Evolutionary conservation across 441 rosid species (phyloP).

Genomic region (Adansonia grandidieri): DNA sequence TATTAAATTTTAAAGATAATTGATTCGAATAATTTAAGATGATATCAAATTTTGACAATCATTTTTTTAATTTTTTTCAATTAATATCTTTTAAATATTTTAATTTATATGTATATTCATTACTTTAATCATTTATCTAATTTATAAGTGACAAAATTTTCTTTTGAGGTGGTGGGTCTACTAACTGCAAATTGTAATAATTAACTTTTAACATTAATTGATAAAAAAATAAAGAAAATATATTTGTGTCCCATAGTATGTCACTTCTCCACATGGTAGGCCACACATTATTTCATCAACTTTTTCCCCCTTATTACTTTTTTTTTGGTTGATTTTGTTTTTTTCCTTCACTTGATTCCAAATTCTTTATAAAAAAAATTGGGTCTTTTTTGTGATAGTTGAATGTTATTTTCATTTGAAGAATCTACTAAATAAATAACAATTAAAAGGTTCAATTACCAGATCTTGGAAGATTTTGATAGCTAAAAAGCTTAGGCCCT

Average conservation of each 20-base stretch:
- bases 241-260: neutral
- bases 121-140: too few relatives aligned
- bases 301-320: neutral
- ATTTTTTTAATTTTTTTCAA: too few relatives aligned
- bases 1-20: too few relatives aligned
- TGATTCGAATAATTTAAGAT: too few relatives aligned
- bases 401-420: constrained; percentile 9
- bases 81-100: too few relatives aligned
- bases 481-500: constrained; percentile 1
- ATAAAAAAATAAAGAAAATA: neutral
- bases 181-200: constrained; percentile 4
- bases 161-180: neutral
- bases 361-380: neutral
- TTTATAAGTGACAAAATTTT: neutral
- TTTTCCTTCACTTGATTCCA: constrained; percentile 17
- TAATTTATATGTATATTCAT: too few relatives aligned
- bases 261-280: constrained; percentile 23
- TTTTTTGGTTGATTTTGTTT: neutral
- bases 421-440: neutral
- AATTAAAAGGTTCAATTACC: constrained; percentile 12
- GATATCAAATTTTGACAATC: too few relatives aligned
- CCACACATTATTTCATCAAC: neutral
- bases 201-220: neutral
- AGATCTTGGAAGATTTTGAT: constrained; percentile 3
- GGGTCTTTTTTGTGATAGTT: neutral